A percentile compares a stretch with the other conserved stretches of the same genome.
These are phyloP conservation scores for Aurantiochytrium sp. DNA, from an alignment of 108 stramenopile species.

Conservation along the genomic window DNA sequence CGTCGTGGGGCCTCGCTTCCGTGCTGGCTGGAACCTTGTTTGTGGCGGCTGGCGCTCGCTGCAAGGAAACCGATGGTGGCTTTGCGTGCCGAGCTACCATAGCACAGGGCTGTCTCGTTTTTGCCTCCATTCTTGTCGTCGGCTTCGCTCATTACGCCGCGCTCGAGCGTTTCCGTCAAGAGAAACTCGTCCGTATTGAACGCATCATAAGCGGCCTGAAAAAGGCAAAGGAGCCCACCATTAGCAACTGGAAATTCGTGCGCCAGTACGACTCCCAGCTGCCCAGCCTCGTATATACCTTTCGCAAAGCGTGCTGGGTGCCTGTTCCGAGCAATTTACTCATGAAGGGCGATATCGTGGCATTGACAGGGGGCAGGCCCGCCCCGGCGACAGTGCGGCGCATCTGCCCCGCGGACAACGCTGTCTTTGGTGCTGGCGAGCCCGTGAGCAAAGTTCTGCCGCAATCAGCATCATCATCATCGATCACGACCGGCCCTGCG, in stretches of 20 bases:
- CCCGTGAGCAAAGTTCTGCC: not conserved
- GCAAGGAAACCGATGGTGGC: not conserved
- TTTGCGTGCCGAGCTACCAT: not conserved
- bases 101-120: not conserved
- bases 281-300: not conserved
- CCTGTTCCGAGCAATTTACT: not conserved
- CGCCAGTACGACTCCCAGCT: not conserved
- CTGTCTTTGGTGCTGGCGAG: not conserved
- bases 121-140: not conserved
- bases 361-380: not conserved
- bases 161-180: not conserved
- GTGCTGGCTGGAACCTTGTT: not conserved
- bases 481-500: too few relatives aligned
- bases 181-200: not conserved
- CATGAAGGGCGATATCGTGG: not conserved
- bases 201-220: not conserved
- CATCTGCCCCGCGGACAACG: not conserved
- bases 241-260: not conserved
- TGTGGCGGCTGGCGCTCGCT: not conserved
- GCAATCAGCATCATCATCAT: too few relatives aligned
- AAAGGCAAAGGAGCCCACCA: not conserved
- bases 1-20: not conserved
- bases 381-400: not conserved
- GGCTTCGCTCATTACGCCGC: not conserved
- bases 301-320: not conserved